These are phyloP conservation scores for Fusarium phyllophilum DNA, from an alignment of 2,329 filamentous ascomycete species.

Conservation along the genomic window DNA sequence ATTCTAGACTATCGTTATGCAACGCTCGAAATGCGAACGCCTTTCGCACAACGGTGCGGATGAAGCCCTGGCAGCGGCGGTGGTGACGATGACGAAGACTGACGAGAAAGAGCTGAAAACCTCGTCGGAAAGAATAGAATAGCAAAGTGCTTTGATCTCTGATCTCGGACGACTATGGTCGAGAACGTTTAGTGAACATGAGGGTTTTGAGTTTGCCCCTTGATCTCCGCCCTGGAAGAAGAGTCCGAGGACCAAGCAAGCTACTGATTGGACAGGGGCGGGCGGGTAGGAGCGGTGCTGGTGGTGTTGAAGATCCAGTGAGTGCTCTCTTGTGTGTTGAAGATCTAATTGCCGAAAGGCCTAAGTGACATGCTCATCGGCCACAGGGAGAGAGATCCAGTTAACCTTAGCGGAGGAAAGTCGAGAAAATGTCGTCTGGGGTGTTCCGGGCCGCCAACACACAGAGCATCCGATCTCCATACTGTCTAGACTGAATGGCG, in stretches of 20 bases:
- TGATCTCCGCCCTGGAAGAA: slow-evolving; percentile 27
- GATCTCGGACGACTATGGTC: not conserved
- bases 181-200: slow-evolving; percentile 19
- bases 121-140: not conserved
- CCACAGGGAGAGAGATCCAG: not conserved
- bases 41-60: not conserved
- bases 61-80: not conserved
- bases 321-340: not conserved
- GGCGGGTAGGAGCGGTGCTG: slow-evolving; percentile 23
- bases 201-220: slow-evolving; percentile 18
- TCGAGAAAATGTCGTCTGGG: not conserved
- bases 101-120: slow-evolving; percentile 3
- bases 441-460: not conserved
- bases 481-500: not conserved
- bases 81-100: slow-evolving; percentile 17
- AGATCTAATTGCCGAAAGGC: slow-evolving; percentile 29
- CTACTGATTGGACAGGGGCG: not conserved
- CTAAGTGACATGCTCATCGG: not conserved
- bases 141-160: slow-evolving; percentile 6
- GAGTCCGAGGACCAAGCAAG: slow-evolving; percentile 2
- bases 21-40: not conserved
- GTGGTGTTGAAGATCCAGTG: not conserved
- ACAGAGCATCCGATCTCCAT: not conserved
- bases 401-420: not conserved
- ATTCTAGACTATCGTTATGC: not conserved